A percentile compares a stretch with the other conserved stretches of the same genome.
Conservation (phyloP, 2,329 filamentous ascomycete species). For the Calonectria leucothoes region DNA sequence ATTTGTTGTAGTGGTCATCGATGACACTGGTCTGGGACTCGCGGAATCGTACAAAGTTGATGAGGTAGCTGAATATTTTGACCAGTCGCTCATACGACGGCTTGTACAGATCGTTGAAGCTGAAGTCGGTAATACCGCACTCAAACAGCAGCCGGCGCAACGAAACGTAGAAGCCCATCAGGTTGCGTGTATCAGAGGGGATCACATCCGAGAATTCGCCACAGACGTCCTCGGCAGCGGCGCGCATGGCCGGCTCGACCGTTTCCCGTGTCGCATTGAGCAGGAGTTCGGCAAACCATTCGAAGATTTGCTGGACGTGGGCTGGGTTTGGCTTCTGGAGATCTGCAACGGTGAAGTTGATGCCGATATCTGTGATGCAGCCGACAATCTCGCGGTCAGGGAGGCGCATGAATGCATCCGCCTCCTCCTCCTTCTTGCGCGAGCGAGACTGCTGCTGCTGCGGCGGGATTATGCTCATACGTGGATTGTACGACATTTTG, state of each 20-base stretch:
- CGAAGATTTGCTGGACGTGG: slow-evolving; percentile 96
- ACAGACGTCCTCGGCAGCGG: slow-evolving; percentile 87
- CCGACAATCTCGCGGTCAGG: slow-evolving; percentile 87
- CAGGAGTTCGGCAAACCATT: slow-evolving; percentile 95
- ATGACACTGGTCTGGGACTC: slow-evolving; percentile 92
- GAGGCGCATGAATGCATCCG: slow-evolving; percentile 70
- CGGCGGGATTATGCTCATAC: slow-evolving; percentile 70
- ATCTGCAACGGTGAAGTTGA: slow-evolving; percentile 87
- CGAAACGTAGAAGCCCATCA: slow-evolving; percentile 95
- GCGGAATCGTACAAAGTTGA: slow-evolving; percentile 98
- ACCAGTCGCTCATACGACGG: slow-evolving; percentile 91
- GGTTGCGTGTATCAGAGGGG: slow-evolving; percentile 87
- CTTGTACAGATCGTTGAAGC: slow-evolving; percentile 90
- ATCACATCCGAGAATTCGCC: slow-evolving; percentile 88
- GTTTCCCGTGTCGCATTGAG: slow-evolving; percentile 95
- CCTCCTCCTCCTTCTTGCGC: slow-evolving; percentile 70
- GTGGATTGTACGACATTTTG: slow-evolving; percentile 68
- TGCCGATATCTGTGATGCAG: slow-evolving; percentile 97
- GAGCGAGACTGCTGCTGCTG: slow-evolving; percentile 62
- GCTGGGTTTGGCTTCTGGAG: slow-evolving; percentile 93
- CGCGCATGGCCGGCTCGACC: slow-evolving; percentile 94
- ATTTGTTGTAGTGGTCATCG: slow-evolving; percentile 92
- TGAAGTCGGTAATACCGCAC: slow-evolving; percentile 94
- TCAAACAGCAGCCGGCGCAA: slow-evolving; percentile 83
- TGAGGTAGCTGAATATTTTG: slow-evolving; percentile 97